phyloP scores from a whole-genome alignment of 345 rosid species.

The Gossypium stocksii region DNA sequence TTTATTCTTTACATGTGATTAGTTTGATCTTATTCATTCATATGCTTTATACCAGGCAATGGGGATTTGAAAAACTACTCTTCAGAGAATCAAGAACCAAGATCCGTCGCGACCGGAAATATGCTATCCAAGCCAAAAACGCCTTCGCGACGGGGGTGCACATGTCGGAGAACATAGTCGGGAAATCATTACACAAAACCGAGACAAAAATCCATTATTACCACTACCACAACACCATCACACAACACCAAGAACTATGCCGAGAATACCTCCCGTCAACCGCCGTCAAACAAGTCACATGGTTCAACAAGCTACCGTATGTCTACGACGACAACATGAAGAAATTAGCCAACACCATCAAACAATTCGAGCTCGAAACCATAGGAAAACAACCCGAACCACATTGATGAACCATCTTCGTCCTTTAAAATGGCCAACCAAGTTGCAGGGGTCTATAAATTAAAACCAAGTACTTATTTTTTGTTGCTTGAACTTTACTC shows the following conservation, averaged over 20 bases:
- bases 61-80: slow-evolving; percentile 88
- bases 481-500: slow-evolving; percentile 26
- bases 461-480: too few relatives aligned
- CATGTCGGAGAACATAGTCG: slow-evolving; percentile 83
- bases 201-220: slow-evolving; percentile 68
- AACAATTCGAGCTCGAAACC: slow-evolving; percentile 53
- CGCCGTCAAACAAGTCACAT: slow-evolving; percentile 43
- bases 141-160: slow-evolving; percentile 82
- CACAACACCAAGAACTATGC: slow-evolving; percentile 56
- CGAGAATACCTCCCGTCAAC: slow-evolving; percentile 49
- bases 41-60: slow-evolving; percentile 47
- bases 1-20: too few relatives aligned
- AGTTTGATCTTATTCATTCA: background rate
- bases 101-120: slow-evolving; percentile 74
- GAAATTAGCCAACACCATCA: slow-evolving; percentile 53
- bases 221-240: slow-evolving; percentile 75
- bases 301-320: slow-evolving; percentile 57
- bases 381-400: slow-evolving; percentile 26
- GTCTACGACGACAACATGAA: slow-evolving; percentile 68
- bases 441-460: too few relatives aligned
- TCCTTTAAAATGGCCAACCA: too few relatives aligned
- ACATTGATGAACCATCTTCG: too few relatives aligned
- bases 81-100: slow-evolving; percentile 62
- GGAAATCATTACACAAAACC: slow-evolving; percentile 71
- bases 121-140: slow-evolving; percentile 88